A percentile compares a stretch with the other conserved stretches of the same genome.
These are phyloP conservation scores for Penicillium expansum DNA, from an alignment of 2,329 filamentous ascomycete species.

Conservation along the genomic window DNA sequence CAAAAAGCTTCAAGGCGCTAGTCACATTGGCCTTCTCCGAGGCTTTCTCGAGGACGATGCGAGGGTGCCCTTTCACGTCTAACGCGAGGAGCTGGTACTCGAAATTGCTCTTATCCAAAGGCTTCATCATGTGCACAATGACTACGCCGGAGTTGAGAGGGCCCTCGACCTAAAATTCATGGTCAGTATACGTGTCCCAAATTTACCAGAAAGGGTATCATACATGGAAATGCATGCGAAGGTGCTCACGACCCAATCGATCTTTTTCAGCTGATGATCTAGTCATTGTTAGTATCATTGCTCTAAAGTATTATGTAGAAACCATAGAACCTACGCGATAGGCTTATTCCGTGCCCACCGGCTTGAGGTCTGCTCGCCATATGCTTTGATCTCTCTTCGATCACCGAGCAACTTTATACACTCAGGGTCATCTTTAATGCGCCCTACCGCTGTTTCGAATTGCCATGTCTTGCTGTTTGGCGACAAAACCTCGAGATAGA, in stretches of 20 bases:
- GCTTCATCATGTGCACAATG: conserved; percentile 72
- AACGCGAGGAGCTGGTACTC: conserved; percentile 78
- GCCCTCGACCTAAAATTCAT: conserved; percentile 65
- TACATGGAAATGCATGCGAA: conserved; percentile 82
- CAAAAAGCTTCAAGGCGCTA: conserved; percentile 50
- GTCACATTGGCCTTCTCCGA: conserved; percentile 41
- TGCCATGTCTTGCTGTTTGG: conserved; percentile 80
- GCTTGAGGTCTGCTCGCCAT: conserved; percentile 76
- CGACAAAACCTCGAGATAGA: conserved; percentile 80
- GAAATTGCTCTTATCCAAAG: conserved; percentile 62
- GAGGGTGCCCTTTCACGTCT: conserved; percentile 66
- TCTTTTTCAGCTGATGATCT: conserved; percentile 70
- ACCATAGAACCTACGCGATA: conserved; percentile 46
- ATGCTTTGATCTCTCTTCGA: conserved; percentile 70
- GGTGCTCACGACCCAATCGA: conserved; percentile 70
- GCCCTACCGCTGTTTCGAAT: conserved; percentile 82
- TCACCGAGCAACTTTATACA: conserved; percentile 75
- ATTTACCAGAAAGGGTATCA: conserved; percentile 25
- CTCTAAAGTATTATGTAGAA: background rate
- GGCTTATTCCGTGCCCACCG: conserved; percentile 70
- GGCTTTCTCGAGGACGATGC: conserved; percentile 47
- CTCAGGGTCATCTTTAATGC: conserved; percentile 68
- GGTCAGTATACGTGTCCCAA: background rate
- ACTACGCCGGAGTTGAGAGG: conserved; percentile 71
- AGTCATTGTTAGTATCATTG: conserved; percentile 1